These are phyloP conservation scores for Anthostomella pinea DNA, from an alignment of 2,329 filamentous ascomycete species.

Conservation along the genomic window DNA sequence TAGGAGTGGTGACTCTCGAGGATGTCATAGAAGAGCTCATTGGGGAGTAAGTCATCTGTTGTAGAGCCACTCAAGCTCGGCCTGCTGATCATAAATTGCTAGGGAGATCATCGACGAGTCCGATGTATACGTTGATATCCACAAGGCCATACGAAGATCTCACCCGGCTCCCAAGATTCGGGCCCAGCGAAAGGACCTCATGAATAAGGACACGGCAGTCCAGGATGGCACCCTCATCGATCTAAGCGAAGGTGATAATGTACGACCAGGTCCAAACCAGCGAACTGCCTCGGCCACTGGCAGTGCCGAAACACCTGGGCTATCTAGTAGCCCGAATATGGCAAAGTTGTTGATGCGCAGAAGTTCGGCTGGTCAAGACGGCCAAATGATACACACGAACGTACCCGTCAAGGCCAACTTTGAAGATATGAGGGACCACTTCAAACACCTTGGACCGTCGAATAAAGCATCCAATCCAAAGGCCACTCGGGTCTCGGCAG, in stretches of 20 bases:
- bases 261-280: constrained; percentile 23
- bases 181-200: constrained; percentile 40
- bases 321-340: constrained; percentile 48
- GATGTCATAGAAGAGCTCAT: constrained; percentile 99
- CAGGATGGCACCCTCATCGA: constrained; percentile 40
- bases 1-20: constrained; percentile 93
- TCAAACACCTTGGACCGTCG: constrained; percentile 64
- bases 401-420: constrained; percentile 59
- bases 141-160: constrained; percentile 92
- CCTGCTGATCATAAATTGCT: constrained; percentile 1
- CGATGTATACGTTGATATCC: constrained; percentile 96
- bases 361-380: constrained; percentile 54
- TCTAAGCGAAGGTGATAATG: constrained; percentile 33
- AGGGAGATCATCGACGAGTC: constrained; percentile 98
- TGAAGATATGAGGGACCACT: constrained; percentile 60
- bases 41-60: constrained; percentile 67
- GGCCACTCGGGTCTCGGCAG: constrained; percentile 58
- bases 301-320: constrained; percentile 36
- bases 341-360: constrained; percentile 60
- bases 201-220: constrained; percentile 28
- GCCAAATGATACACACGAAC: constrained; percentile 43
- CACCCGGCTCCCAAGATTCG: constrained; percentile 78
- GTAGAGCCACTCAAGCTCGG: constrained; percentile 9
- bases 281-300: constrained; percentile 36
- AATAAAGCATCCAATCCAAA: constrained; percentile 65